Evolutionary conservation across 1,139 yeast genomes (phyloP).

Genomic region (Spathaspora sp.): DNA sequence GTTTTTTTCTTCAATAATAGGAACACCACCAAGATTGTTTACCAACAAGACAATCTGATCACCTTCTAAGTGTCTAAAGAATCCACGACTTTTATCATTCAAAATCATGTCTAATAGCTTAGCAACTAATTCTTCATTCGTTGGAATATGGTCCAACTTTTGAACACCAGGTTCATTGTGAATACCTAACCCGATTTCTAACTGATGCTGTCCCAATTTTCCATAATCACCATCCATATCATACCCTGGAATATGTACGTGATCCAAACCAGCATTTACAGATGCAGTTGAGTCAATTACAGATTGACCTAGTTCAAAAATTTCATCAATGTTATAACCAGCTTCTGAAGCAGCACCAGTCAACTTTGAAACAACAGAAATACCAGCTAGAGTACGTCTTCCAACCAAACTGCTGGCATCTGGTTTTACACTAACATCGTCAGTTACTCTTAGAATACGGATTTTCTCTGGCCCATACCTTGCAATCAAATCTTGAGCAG

Average conservation of each 20-base stretch:
- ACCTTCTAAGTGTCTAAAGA: slow-evolving; percentile 34
- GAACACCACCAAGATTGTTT: slow-evolving; percentile 54
- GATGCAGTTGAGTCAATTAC: slow-evolving; percentile 43
- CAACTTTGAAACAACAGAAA: slow-evolving; percentile 41
- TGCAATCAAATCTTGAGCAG: slow-evolving; percentile 30
- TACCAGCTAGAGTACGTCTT: slow-evolving; percentile 50
- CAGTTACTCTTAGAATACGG: slow-evolving; percentile 30
- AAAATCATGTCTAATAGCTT: slow-evolving; percentile 37
- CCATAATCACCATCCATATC: slow-evolving; percentile 27
- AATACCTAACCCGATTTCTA: slow-evolving; percentile 53
- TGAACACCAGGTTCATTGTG: slow-evolving; percentile 55
- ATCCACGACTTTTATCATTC: slow-evolving; percentile 41
- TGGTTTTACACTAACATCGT: slow-evolving; percentile 49
- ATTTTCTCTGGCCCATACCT: slow-evolving; percentile 22
- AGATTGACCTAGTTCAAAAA: slow-evolving; percentile 35
- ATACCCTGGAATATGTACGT: slow-evolving; percentile 52
- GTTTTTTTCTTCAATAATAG: slow-evolving; percentile 43
- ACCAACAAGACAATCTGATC: slow-evolving; percentile 44
- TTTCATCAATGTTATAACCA: slow-evolving; percentile 31
- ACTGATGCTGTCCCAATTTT: slow-evolving; percentile 32
- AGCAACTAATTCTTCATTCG: slow-evolving; percentile 38
- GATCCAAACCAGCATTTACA: slow-evolving; percentile 51
- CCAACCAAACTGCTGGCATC: slow-evolving; percentile 46
- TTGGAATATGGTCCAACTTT: slow-evolving; percentile 39
- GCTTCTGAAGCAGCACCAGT: slow-evolving; percentile 47